These are phyloP conservation scores for Massospora cicadina DNA, from an alignment of 371 early-diverging fungal genomes.

Conservation along the genomic window DNA sequence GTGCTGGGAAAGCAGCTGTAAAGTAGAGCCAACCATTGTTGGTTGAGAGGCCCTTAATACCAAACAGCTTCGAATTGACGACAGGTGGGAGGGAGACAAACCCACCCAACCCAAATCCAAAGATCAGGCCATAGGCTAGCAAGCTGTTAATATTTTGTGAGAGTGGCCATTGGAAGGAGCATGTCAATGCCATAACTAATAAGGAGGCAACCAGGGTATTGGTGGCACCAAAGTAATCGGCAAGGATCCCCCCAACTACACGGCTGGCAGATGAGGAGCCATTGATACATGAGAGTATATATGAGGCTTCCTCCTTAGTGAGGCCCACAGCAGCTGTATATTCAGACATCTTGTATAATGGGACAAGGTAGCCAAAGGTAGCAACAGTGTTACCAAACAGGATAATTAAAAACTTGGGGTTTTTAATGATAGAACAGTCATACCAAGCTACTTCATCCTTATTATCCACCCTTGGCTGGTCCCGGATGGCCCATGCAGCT, in stretches of 20 bases:
- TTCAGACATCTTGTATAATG: constrained; percentile 3
- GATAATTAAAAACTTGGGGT: background rate
- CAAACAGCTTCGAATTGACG: constrained; percentile 21
- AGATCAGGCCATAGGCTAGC: constrained; percentile 27
- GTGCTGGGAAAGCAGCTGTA: background rate
- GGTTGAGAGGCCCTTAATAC: constrained; percentile 6
- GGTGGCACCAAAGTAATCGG: constrained; percentile 41
- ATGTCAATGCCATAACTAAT: constrained; percentile 23
- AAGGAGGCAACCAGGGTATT: constrained; percentile 28
- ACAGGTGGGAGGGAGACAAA: constrained; percentile 26
- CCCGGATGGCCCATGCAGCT: background rate
- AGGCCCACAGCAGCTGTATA: constrained; percentile 15
- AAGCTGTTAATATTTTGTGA: constrained; percentile 23
- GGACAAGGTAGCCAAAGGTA: constrained; percentile 10
- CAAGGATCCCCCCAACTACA: constrained; percentile 33
- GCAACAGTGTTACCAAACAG: background rate
- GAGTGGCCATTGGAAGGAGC: constrained; percentile 43
- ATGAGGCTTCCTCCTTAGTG: constrained; percentile 18
- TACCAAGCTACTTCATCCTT: background rate
- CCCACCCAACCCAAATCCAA: constrained; percentile 32
- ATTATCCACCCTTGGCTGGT: background rate
- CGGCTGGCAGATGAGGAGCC: constrained; percentile 42
- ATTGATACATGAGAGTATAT: constrained; percentile 29
- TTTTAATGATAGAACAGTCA: background rate
- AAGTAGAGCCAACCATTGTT: background rate